A percentile compares a stretch with the other conserved stretches of the same genome.
These are phyloP conservation scores for Penicillium riverlandense DNA, from an alignment of 495 filamentous ascomycete species.

Conservation along the genomic window DNA sequence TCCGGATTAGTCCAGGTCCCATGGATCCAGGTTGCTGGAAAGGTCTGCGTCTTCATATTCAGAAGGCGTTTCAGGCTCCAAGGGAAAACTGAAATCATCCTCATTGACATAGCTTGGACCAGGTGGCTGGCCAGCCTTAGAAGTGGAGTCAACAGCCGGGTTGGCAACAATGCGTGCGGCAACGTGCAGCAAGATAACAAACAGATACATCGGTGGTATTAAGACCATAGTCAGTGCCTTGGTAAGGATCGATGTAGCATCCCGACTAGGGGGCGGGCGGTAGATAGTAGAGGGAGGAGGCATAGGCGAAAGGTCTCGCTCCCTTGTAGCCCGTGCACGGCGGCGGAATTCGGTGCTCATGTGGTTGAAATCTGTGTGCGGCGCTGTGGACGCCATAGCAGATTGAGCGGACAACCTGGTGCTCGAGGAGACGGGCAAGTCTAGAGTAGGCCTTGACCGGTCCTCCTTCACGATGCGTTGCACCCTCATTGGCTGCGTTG, in stretches of 20 bases:
- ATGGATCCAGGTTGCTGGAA: constrained; percentile 19
- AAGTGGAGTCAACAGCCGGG: constrained; percentile 13
- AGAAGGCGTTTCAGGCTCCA: constrained; percentile 28
- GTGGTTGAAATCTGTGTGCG: constrained; percentile 39
- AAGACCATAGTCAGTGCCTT: constrained; percentile 70
- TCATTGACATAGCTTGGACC: constrained; percentile 5
- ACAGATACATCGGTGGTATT: constrained; percentile 65
- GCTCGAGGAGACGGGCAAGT: neutral
- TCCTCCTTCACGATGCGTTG: neutral
- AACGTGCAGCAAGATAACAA: constrained; percentile 71
- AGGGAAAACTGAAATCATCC: constrained; percentile 37
- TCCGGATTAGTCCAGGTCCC: constrained; percentile 22
- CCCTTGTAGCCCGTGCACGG: constrained; percentile 45
- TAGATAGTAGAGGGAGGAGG: constrained; percentile 61
- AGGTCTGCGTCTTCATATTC: constrained; percentile 17
- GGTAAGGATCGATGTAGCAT: constrained; percentile 61
- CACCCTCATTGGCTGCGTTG: neutral
- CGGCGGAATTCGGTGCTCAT: constrained; percentile 44
- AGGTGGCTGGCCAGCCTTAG: neutral
- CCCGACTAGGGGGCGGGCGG: constrained; percentile 40
- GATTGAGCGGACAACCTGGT: neutral
- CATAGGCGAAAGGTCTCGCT: constrained; percentile 62
- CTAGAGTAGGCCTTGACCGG: neutral
- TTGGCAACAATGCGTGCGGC: constrained; percentile 67
- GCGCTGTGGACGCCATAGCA: constrained; percentile 2